Base-by-base conservation (phyloP, 1,284 basidiomycete genomes). In the Pholiota adiposa region DNA sequence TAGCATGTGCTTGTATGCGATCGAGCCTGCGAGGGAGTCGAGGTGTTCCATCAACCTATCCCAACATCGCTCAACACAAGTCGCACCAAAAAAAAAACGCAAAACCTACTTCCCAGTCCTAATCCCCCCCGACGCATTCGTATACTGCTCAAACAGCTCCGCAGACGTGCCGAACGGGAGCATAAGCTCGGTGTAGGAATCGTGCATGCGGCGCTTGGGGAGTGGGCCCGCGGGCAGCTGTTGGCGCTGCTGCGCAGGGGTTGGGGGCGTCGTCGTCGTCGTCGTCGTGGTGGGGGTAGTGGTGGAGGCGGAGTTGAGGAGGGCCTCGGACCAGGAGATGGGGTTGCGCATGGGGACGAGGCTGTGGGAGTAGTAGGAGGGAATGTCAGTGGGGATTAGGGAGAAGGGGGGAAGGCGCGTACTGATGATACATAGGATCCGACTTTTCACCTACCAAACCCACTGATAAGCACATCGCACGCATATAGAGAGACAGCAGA, bases 21-120 rank as follows among this genome's bases (percentile, higher is more conserved):
- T 92, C 2, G 89, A 90, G 11, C 92, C 92, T 1, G 92, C 92
- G 16, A 94, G 78, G 5, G 90, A 91, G 70, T 94, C 92, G 44
- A 94, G 80, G 69, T 93, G 85, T 69, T 90, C 87, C 83, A 90
- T 86, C 27, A 90, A 73, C 64, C 79, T 81, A 51, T 29, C 29
- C 29, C 29, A 31, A 31, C 4, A n/a, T n/a, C n/a, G n/a, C n/a
- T n/a, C n/a, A n/a, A 5, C 4, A 48, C 3, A 14, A 34, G 16
- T 55, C 12, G 29, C 36, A 54, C 59, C 25, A 56, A 27, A 18
- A 33, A 2, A 29, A 4, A 44, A 23, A n/a, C 14, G 23, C 8
- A 29, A 54, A 18, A 67, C 77, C 63, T 40, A 78, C 82, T 87
- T 89, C 54, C 89, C 88, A 0, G 80, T 88, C 29, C 88, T 79